Percentiles rank a stretch among this genome's conserved stretches.
Conservation (phyloP, 2,329 filamentous ascomycete genomes). For the Reticulascus tulasneorum region DNA sequence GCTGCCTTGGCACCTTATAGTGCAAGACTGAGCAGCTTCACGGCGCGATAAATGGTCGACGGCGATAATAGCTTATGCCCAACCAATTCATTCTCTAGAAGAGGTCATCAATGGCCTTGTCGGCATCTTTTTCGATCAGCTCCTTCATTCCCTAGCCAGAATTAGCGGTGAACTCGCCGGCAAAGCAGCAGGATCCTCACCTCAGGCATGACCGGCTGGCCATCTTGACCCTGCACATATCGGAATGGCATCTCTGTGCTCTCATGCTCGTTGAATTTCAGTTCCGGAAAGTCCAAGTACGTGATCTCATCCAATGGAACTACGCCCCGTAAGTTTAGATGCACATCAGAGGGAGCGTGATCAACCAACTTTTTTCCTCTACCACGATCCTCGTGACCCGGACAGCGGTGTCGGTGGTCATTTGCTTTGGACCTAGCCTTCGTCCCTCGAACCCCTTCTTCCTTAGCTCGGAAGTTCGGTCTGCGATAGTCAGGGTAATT, state of each 20-base stretch:
- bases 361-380: conserved; percentile 68
- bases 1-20: too few relatives aligned
- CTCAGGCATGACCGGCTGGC: conserved; percentile 85
- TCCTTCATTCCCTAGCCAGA: conserved; percentile 79
- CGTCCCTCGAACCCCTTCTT: conserved; percentile 90
- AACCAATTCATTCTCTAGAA: too few relatives aligned
- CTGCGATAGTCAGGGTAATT: conserved; percentile 39
- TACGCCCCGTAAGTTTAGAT: conserved; percentile 29
- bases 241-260: conserved; percentile 97
- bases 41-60: too few relatives aligned
- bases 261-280: conserved; percentile 86
- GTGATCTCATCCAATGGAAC: conserved; percentile 73
- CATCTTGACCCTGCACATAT: conserved; percentile 74
- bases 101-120: conserved; percentile 85
- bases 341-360: neutral
- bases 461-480: conserved; percentile 91
- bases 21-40: too few relatives aligned
- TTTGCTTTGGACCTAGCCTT: conserved; percentile 85
- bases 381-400: conserved; percentile 87
- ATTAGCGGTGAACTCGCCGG: conserved; percentile 17
- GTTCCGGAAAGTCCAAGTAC: conserved; percentile 84
- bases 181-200: conserved; percentile 43
- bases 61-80: too few relatives aligned
- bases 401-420: conserved; percentile 98
- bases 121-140: conserved; percentile 86